Conservation (phyloP, 257 asterid species). For the Solanum paucissectum region DNA sequence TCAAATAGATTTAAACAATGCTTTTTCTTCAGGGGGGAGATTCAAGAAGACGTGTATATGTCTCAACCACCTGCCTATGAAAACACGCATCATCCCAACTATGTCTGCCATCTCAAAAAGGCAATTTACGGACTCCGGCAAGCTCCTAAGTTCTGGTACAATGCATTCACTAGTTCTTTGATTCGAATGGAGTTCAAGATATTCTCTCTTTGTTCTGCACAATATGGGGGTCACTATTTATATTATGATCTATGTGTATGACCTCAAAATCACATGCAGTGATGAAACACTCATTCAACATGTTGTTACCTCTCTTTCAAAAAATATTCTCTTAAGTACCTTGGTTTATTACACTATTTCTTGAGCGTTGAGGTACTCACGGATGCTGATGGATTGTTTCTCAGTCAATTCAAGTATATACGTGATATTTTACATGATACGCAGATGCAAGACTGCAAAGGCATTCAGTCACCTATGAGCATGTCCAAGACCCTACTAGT, state of each 20-base stretch:
- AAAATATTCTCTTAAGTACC: not conserved
- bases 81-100: not conserved
- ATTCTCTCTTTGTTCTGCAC: not conserved
- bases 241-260: too few relatives aligned
- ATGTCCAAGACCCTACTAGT: not conserved
- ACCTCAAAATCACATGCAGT: not conserved
- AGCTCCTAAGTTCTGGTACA: not conserved
- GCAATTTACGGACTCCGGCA: not conserved
- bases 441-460: not conserved
- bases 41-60: not conserved
- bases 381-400: not conserved
- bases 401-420: not conserved
- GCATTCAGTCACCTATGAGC: not conserved
- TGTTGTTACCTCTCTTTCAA: not conserved
- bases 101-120: not conserved
- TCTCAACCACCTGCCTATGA: not conserved
- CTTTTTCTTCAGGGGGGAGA: not conserved
- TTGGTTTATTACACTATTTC: not conserved
- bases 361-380: not conserved
- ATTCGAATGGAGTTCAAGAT: not conserved
- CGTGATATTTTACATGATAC: not conserved
- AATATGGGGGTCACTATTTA: not conserved
- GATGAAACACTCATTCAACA: not conserved
- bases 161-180: not conserved
- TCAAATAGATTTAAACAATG: not conserved